phyloP scores from a whole-genome alignment of 345 rosid species.

The Hibiscus mutabilis region DNA sequence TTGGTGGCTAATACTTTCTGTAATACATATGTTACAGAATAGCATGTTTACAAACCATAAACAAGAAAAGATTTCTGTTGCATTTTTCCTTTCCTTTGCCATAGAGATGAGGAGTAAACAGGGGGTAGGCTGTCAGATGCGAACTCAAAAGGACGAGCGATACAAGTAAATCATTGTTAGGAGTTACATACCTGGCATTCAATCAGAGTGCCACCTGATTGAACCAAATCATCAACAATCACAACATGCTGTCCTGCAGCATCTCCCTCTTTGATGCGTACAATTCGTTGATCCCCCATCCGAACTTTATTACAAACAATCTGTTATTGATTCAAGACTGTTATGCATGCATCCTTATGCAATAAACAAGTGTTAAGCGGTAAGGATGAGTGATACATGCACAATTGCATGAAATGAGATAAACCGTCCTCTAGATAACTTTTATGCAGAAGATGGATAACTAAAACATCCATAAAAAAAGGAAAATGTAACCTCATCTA shows the following conservation, averaged over 20 bases:
- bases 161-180: neutral
- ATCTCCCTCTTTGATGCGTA: conserved; percentile 79
- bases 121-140: neutral
- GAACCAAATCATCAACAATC: conserved; percentile 95
- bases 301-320: conserved; percentile 94
- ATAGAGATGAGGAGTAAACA: neutral
- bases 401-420: too few relatives aligned
- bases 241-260: conserved; percentile 84
- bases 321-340: conserved; percentile 23
- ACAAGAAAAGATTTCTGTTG: neutral
- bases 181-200: conserved; percentile 79
- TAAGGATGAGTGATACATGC: too few relatives aligned
- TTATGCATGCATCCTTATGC: too few relatives aligned
- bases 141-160: neutral
- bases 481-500: neutral
- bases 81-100: neutral
- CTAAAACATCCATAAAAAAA: too few relatives aligned
- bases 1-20: conserved; percentile 89
- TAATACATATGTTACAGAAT: conserved; percentile 12
- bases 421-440: too few relatives aligned
- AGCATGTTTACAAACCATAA: neutral
- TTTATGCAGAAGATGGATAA: too few relatives aligned
- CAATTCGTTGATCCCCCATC: conserved; percentile 74
- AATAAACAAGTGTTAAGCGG: too few relatives aligned
- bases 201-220: conserved; percentile 89